phyloP scores from a whole-genome alignment of 306 rosid species.

The Sophora flavescens region DNA sequence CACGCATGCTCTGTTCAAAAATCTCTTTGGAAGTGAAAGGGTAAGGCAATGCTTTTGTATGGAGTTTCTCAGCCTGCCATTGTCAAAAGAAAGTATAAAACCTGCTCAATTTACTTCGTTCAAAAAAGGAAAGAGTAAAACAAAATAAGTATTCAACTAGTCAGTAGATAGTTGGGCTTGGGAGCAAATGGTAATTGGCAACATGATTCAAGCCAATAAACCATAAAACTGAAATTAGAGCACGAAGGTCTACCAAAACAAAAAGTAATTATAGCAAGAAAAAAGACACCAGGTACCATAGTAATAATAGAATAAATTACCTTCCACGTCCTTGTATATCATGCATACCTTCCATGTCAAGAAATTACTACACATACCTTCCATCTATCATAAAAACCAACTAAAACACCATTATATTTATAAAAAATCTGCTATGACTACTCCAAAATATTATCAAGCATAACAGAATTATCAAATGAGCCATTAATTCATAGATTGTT shows the following conservation, averaged over 20 bases:
- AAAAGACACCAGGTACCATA: constrained; percentile 13
- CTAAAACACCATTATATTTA: too few species aligned
- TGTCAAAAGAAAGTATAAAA: constrained; percentile 42
- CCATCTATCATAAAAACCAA: not conserved
- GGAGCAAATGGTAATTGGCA: constrained; percentile 11
- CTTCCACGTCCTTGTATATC: not conserved
- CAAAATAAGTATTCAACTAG: not conserved
- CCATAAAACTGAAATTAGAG: not conserved
- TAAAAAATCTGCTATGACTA: not conserved
- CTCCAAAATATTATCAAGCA: not conserved
- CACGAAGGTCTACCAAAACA: not conserved
- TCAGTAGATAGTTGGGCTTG: not conserved
- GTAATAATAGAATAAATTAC: not conserved
- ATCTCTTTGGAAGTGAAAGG: constrained; percentile 84
- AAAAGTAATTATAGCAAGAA: not conserved
- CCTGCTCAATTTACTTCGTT: constrained; percentile 14
- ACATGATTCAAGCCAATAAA: constrained; percentile 25
- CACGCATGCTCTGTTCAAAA: constrained; percentile 82
- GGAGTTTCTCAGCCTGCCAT: constrained; percentile 91
- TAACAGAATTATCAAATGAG: not conserved
- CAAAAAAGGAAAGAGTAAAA: constrained; percentile 5
- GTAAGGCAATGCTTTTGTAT: constrained; percentile 71
- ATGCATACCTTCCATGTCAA: too few species aligned
- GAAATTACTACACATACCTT: not conserved
- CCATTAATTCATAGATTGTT: not conserved